These are phyloP conservation scores for Macaranga tanarius DNA, from an alignment of 441 rosid genomes.

Conservation along the genomic window DNA sequence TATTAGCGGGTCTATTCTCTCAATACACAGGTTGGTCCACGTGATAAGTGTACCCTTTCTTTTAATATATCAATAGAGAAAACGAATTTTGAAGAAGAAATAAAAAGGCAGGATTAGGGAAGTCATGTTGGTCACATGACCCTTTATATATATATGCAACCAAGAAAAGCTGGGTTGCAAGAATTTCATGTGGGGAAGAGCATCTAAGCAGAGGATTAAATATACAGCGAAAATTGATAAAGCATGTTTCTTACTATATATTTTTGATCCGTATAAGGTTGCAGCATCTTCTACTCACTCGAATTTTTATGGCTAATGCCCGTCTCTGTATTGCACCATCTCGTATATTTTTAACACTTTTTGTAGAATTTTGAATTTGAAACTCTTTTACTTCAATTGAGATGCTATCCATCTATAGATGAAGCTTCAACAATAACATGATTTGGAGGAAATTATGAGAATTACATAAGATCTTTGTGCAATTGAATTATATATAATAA, in stretches of 20 bases:
- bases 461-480: too few species aligned
- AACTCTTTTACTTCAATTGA: too few species aligned
- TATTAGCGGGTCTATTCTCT: constrained; percentile 17
- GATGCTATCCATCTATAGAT: too few species aligned
- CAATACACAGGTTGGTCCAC: constrained; percentile 40
- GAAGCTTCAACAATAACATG: too few species aligned
- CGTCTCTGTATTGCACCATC: neutral
- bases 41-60: constrained; percentile 27
- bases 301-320: neutral
- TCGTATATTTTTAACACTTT: too few species aligned
- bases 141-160: neutral
- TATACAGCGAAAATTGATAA: constrained; percentile 9
- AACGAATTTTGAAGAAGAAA: constrained; percentile 6
- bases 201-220: neutral
- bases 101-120: neutral
- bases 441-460: too few species aligned
- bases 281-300: neutral
- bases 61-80: constrained; percentile 13
- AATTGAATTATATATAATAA: too few species aligned
- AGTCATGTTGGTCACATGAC: constrained; percentile 34
- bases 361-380: too few species aligned
- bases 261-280: too few species aligned
- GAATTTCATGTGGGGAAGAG: constrained; percentile 16
- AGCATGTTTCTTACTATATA: neutral
- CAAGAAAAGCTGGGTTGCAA: constrained; percentile 7